Evolutionary conservation across 2,329 filamentous ascomycete species (phyloP), one percentile per base, ranked within the genome.

Genomic region (Phaeosphaeriaceae sp.): DNA sequence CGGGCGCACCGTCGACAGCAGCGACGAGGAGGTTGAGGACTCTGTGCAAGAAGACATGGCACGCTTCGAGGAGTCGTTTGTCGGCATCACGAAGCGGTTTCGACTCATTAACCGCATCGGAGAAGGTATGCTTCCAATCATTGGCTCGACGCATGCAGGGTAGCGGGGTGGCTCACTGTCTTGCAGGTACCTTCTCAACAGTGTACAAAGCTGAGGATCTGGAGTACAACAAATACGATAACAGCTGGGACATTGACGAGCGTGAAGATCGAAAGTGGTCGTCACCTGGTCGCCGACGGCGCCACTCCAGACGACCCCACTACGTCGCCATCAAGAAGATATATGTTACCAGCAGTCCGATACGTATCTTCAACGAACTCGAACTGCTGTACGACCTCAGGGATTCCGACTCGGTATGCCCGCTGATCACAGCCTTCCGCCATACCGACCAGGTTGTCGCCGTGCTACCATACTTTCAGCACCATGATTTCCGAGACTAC

Each of bases 311-410:
- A 77, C 66, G 67, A 50, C 83, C 90, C 23, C 92, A 91, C 75
- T 98, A 90, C 73, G 96, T 99, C 62, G 95, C 96, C 21, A 92
- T 99, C 79, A 99, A 99, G 82, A 99, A 99, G 82, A 99, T 99
- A 69, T 99, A 99, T 78, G 95, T 98, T 65, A 99, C 96, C 0
- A 97, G 94, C 63, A 97, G 93, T 67, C 95, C 95, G 0, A 85
- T 89, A 26, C 91, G 95, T 48, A 98, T 99, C 68, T 88, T 97
- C 74, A 99, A 99, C 80, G 95, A 99, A 79, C 88, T 99, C 19
- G 94, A 98, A 70, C 85, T 99, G 22, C 87, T 99, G 22, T 89
- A 97, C 75, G 93, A 97, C 74, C 86, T 99, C 9, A 88, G 91
- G 51, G 87, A 91, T 56, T 97, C 91, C 59, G 85, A 88, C 42